Percentiles rank a stretch among this genome's conserved stretches.
phyloP scores from a whole-genome alignment of 148 eudicot species.

The Spergularia bocconei region DNA sequence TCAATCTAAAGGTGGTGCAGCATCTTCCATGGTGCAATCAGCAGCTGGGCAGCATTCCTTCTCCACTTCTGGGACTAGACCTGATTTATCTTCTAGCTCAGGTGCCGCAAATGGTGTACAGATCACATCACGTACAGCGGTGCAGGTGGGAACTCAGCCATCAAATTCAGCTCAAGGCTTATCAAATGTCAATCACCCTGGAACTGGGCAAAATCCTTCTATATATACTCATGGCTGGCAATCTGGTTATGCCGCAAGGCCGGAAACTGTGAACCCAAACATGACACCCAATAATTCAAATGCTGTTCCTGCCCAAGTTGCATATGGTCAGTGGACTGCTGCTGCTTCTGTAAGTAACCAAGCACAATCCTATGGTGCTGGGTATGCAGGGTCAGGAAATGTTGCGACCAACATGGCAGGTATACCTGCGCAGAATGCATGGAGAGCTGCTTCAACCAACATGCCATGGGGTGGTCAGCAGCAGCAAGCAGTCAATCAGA shows the following conservation, averaged over 20 bases:
- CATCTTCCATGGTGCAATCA: conserved; percentile 21
- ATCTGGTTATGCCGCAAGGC: conserved; percentile 35
- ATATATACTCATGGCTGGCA: conserved; percentile 48
- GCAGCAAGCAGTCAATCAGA: conserved; percentile 48
- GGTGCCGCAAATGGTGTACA: conserved; percentile 32
- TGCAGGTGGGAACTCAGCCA: conserved; percentile 7
- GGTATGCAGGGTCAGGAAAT: conserved; percentile 44
- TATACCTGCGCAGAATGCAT: conserved; percentile 33
- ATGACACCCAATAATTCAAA: conserved; percentile 22
- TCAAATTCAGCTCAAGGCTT: conserved; percentile 19
- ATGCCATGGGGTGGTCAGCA: conserved; percentile 52
- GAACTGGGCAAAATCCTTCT: conserved; percentile 33
- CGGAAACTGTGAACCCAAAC: conserved; percentile 24
- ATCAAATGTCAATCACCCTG: conserved; percentile 32
- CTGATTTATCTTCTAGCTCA: conserved; percentile 18
- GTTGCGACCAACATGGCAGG: conserved; percentile 38
- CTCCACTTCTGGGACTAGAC: conserved; percentile 12
- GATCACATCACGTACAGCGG: conserved; percentile 31
- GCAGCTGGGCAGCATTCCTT: conserved; percentile 25
- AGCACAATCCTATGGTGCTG: conserved; percentile 32
- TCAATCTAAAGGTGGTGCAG: conserved; percentile 22
- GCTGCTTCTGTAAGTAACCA: conserved; percentile 33
- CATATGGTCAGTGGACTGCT: conserved; percentile 57
- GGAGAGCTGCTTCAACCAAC: conserved; percentile 49
- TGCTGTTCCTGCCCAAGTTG: conserved; percentile 37